Evolutionary conservation across 768 basidiomycete species (phyloP).

Genomic region (Lactarius evosmus): DNA sequence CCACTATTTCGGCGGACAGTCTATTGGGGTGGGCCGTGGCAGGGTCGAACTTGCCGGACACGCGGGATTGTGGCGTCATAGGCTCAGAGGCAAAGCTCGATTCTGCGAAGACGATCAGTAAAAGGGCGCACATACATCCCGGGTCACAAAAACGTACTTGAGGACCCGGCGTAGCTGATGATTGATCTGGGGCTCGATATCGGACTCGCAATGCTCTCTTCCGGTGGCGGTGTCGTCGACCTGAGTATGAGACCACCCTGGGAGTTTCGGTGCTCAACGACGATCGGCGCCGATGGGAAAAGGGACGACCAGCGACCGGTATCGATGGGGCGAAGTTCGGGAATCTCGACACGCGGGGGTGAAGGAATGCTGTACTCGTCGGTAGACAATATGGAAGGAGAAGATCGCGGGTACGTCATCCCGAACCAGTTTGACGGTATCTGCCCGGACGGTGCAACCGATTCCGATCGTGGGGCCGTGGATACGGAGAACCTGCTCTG

Average conservation of each 20-base stretch:
- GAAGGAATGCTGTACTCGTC: constrained; percentile 4
- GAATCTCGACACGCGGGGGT: neutral
- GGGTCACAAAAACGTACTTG: constrained; percentile 2
- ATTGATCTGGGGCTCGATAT: constrained; percentile 11
- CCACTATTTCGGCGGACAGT: constrained; percentile 2
- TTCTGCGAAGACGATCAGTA: neutral
- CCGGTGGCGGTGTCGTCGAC: neutral
- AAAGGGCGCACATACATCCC: neutral
- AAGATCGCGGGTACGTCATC: constrained; percentile 6
- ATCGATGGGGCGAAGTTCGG: neutral
- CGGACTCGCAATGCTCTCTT: constrained; percentile 11
- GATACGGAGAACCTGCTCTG: neutral
- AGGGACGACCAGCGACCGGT: constrained; percentile 13
- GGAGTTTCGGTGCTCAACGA: neutral
- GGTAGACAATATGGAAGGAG: neutral
- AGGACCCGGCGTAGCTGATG: constrained; percentile 13
- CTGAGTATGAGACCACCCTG: neutral
- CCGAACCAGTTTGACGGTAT: neutral
- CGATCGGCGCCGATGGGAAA: constrained; percentile 17
- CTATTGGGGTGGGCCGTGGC: neutral
- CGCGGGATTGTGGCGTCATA: constrained; percentile 16
- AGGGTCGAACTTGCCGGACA: neutral
- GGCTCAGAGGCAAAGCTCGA: constrained; percentile 6
- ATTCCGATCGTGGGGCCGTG: neutral
- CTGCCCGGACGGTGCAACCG: neutral